Evolutionary conservation across 2,329 filamentous ascomycete species (phyloP), one percentile per base, ranked within the genome.

Genomic region (Pseudopithomyces chartarum): DNA sequence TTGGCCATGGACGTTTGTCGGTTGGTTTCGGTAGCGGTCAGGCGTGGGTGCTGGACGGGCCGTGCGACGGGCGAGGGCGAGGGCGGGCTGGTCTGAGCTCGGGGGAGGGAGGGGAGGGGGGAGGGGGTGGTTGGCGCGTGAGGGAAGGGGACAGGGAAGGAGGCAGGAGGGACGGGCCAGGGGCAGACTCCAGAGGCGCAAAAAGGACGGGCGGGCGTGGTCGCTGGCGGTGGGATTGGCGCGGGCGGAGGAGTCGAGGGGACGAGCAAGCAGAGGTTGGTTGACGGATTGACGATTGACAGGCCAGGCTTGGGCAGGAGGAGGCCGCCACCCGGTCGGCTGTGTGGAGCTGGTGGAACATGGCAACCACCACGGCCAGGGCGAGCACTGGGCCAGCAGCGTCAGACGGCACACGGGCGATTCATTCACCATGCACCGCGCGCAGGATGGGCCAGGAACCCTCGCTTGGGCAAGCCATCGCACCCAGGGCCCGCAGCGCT

Each of bases 1-100:
- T 69, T 63, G 68, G 68, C 67, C 66, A 67, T 62, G 54, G 67
- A 73, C 68, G 70, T 68, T 73, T 68, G 67, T 54, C 63, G 54
- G 45, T n/a, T 15, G 23, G 32, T 34, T 23, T 39, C 34, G 48
- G 36, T 23, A 45, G 60, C 54, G 26, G 6, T n/a, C 38, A 48
- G 17, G 52, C 38, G 38, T 44, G 50, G 39, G 63, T 65, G 64
- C 64, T 60, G 54, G 64, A 62, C 60, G 57, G 64, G 57, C 58
- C 57, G 66, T 69, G 68, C 67, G 22, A 17, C 36, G 36, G 42
- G 42, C 48, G 38, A 51, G 65, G 26, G 26, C 26, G 5, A 64
- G 60, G 34, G 54, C 47, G 19, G 26, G 29, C 36, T 52, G 26
- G 39, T 19, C 26, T 33, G 15, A 47, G 42, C 13, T 23, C 19